Percentiles rank a stretch among this genome's conserved stretches.
Conservation (phyloP, 441 rosid genomes). For the Populus hybrid region DNA sequence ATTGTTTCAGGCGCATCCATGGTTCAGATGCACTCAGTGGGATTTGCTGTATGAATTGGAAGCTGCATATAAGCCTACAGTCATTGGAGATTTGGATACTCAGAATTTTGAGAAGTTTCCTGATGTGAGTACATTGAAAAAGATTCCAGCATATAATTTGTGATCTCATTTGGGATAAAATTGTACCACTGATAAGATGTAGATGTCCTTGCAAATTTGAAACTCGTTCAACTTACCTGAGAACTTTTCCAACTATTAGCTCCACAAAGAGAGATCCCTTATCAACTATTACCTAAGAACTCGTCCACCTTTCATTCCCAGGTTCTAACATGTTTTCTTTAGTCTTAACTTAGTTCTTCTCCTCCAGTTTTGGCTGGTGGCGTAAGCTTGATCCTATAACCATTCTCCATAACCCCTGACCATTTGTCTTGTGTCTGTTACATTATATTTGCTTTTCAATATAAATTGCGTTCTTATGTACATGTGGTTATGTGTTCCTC, state of each 20-base stretch:
- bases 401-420: not conserved
- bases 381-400: not conserved
- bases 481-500: not conserved
- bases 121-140: slow-evolving; percentile 55
- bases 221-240: not conserved
- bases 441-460: not conserved
- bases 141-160: not conserved
- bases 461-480: not conserved
- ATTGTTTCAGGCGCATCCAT: slow-evolving; percentile 61
- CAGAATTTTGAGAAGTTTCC: slow-evolving; percentile 98
- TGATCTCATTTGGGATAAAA: not conserved
- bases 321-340: not conserved
- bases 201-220: not conserved
- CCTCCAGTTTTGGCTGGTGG: not conserved
- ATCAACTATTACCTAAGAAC: not conserved
- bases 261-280: not conserved
- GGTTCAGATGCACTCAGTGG: slow-evolving; percentile 77
- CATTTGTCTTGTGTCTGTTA: not conserved
- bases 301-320: not conserved
- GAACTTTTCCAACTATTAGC: not conserved
- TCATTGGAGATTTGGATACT: slow-evolving; percentile 84
- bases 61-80: slow-evolving; percentile 75
- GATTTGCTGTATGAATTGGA: slow-evolving; percentile 81
- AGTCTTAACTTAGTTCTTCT: not conserved
- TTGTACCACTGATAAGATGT: not conserved